phyloP scores from a whole-genome alignment of 1,139 yeast species.

The Kodamaea fungicola region DNA sequence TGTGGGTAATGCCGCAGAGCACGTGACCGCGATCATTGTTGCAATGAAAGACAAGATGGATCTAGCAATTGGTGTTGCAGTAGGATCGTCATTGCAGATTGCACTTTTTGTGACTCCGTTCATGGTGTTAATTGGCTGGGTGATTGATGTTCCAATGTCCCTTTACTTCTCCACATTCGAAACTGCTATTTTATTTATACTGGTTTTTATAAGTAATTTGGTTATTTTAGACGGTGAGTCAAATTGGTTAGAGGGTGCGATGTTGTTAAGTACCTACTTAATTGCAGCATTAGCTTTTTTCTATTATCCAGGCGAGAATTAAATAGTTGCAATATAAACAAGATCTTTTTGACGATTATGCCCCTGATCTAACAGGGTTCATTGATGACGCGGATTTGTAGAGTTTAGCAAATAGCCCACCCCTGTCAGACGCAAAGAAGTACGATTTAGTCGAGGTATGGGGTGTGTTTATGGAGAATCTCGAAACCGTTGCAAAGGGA shows the following conservation, averaged over 20 bases:
- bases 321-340: not conserved
- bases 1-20: constrained; percentile 98
- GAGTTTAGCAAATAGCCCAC: too few relatives aligned
- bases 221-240: constrained; percentile 90
- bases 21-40: constrained; percentile 91
- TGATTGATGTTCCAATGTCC: constrained; percentile 86
- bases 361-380: too few relatives aligned
- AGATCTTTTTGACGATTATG: too few relatives aligned
- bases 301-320: constrained; percentile 60
- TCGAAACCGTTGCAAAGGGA: too few relatives aligned
- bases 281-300: constrained; percentile 87
- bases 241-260: constrained; percentile 95
- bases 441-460: too few relatives aligned
- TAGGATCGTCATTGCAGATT: constrained; percentile 95
- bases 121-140: constrained; percentile 91
- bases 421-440: too few relatives aligned
- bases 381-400: too few relatives aligned
- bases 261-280: constrained; percentile 81
- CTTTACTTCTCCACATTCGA: constrained; percentile 89
- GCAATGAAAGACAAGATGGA: constrained; percentile 98
- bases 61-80: constrained; percentile 93
- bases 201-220: constrained; percentile 85
- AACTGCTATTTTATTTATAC: constrained; percentile 83
- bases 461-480: too few relatives aligned
- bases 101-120: constrained; percentile 94